A percentile compares a stretch with the other conserved stretches of the same genome.
Conservation (phyloP, 768 basidiomycete species). For the Lepiota brunneoincarnata region DNA sequence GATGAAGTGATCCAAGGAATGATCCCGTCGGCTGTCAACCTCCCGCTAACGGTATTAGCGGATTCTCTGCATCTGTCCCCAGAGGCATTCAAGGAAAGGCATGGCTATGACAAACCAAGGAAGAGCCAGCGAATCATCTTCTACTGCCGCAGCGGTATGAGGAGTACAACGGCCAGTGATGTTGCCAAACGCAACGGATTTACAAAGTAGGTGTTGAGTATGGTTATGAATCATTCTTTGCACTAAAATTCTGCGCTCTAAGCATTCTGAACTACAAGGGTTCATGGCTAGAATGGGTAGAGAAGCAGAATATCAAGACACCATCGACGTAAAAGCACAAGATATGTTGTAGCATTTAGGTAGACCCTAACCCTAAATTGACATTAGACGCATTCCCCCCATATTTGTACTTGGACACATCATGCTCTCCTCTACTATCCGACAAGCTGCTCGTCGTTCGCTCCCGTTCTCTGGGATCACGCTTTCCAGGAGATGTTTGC, state of each 20-base stretch:
- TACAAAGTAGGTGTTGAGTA: constrained; percentile 54
- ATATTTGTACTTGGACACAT: background rate
- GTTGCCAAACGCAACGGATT: constrained; percentile 81
- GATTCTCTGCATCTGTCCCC: constrained; percentile 57
- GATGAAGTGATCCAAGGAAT: constrained; percentile 89
- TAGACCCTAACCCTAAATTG: constrained; percentile 28
- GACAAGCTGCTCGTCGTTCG: constrained; percentile 23
- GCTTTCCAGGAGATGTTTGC: background rate
- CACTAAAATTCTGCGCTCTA: constrained; percentile 1
- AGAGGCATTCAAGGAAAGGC: constrained; percentile 56
- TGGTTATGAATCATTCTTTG: background rate
- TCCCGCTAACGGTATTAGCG: constrained; percentile 79
- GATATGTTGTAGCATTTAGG: background rate
- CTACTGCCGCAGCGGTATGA: constrained; percentile 87
- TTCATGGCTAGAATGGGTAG: constrained; percentile 86
- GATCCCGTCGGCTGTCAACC: constrained; percentile 89
- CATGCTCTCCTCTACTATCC: constrained; percentile 27
- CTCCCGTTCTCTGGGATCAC: constrained; percentile 3
- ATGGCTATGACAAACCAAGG: constrained; percentile 74
- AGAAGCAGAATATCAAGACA: constrained; percentile 40
- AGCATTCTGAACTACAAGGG: constrained; percentile 79
- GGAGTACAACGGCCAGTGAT: constrained; percentile 80
- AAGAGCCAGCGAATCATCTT: constrained; percentile 76
- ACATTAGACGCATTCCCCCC: constrained; percentile 11
- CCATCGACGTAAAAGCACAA: background rate